These are phyloP conservation scores for Phanerochaete sordida DNA, from an alignment of 768 basidiomycete genomes.

Conservation along the genomic window DNA sequence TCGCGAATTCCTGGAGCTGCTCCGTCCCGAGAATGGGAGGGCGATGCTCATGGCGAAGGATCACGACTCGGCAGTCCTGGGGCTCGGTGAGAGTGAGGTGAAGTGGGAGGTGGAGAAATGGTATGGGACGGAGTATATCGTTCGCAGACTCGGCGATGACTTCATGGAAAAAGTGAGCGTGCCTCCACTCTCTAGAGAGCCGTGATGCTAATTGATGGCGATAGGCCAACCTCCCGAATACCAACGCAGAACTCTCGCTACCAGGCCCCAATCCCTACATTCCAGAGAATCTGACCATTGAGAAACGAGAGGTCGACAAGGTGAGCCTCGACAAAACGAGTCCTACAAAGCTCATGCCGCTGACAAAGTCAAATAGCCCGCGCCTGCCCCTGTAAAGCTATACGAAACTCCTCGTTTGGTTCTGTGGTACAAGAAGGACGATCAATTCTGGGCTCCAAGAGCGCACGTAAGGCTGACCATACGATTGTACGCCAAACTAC, in stretches of 20 bases:
- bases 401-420: conserved; percentile 31
- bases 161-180: conserved; percentile 31
- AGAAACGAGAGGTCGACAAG: conserved; percentile 31
- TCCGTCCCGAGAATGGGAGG: conserved; percentile 31
- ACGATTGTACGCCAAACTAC: conserved; percentile 25
- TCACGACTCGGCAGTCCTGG: conserved; percentile 26
- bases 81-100: conserved; percentile 12
- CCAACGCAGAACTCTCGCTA: conserved; percentile 31
- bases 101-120: conserved; percentile 40
- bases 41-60: conserved; percentile 38
- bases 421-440: conserved; percentile 58
- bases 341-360: background rate
- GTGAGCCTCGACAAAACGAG: conserved; percentile 6
- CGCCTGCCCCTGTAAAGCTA: conserved; percentile 34
- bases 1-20: conserved; percentile 17
- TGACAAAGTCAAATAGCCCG: conserved; percentile 27
- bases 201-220: background rate
- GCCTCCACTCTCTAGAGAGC: background rate
- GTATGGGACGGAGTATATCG: conserved; percentile 48
- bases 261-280: conserved; percentile 51
- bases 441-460: conserved; percentile 54
- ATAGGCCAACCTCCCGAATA: conserved; percentile 21
- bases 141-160: conserved; percentile 27
- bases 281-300: conserved; percentile 42
- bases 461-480: conserved; percentile 36